Evolutionary conservation across 140 eudicot genomes (phyloP).

Genomic region (Bidens hawaiensis): DNA sequence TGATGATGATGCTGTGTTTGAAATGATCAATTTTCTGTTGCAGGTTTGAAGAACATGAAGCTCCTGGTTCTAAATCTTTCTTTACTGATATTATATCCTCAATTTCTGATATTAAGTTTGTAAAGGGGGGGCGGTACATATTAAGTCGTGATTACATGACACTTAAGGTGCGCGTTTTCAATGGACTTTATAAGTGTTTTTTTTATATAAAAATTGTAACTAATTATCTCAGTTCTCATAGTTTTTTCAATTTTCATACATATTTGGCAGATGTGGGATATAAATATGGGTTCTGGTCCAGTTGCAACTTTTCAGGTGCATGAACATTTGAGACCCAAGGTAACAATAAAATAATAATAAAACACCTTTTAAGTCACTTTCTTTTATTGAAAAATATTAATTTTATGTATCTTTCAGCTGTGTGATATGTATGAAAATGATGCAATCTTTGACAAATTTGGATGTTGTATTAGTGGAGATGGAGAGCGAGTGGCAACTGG

Average conservation of each 20-base stretch:
- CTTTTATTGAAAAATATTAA: too few relatives aligned
- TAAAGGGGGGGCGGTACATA: constrained; percentile 80
- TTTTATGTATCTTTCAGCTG: constrained; percentile 39
- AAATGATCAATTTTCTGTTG: constrained; percentile 3
- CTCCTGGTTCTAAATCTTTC: constrained; percentile 92
- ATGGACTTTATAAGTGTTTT: not conserved
- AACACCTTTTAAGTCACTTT: not conserved
- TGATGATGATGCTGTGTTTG: too few relatives aligned
- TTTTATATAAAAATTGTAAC: not conserved
- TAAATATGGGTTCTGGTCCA: constrained; percentile 80
- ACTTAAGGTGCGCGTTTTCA: constrained; percentile 57
- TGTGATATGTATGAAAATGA: constrained; percentile 76
- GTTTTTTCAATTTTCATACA: constrained; percentile 7
- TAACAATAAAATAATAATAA: constrained; percentile 22
- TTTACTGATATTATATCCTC: constrained; percentile 96
- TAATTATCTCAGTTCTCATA: constrained; percentile 3
- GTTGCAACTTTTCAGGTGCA: constrained; percentile 83
- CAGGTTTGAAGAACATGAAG: constrained; percentile 90
- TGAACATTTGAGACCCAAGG: constrained; percentile 78
- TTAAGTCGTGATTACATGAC: constrained; percentile 97
- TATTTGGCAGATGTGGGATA: constrained; percentile 69
- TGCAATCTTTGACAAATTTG: constrained; percentile 74
- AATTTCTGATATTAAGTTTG: constrained; percentile 85
- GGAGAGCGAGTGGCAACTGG: constrained; percentile 75
- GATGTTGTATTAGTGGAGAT: constrained; percentile 72